Base-by-base conservation (phyloP, 2,329 filamentous ascomycete species). In the Phyllosticta capitalensis region DNA sequence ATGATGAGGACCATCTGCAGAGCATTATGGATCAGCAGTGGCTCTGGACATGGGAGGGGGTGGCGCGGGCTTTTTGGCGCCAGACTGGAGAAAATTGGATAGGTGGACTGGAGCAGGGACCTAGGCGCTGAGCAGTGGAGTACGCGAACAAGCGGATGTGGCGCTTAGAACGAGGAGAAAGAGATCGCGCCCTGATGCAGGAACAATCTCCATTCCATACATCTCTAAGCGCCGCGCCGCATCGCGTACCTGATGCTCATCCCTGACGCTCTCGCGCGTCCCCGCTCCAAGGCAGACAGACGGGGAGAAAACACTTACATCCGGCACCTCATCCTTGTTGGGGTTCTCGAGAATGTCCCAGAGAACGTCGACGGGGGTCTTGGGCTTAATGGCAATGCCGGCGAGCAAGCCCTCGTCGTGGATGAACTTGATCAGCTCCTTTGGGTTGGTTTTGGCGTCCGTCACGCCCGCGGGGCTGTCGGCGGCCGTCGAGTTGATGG, bases 1-100 rank as follows among this genome's bases (percentile, higher is more conserved):
- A 99, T 99, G 62, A 99, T 83, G 19, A 99, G 85, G 45, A 96
- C 91, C 94, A 99, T 99, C 92, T 96, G 62, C 61, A 9, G 48
- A 30, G 20, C 3, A 3, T 17, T 1, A 6, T 14, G 24, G 28
- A 14, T 45, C 6, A 45, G 7, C n/a, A 5, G n/a, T 19, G 17
- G 38, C 12, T 51, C 20, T 56, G 24, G 9, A 12, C n/a, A 12
- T 19, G 24, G 20, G 22, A 12, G 6, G 2, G n/a, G 21, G 14
- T 5, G n/a, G 12, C 10, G 20, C 3, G 12, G 3, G 21, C 17
- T 10, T 26, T 30, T 30, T 20, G 52, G 22, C n/a, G n/a, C 14
- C 20, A 49, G 28, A 17, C 19, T 49, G 30, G 22, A 49, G 17
- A 45, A 7, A 28, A 21, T 10, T 54, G 52, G 45, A 28, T 19